phyloP scores from a whole-genome alignment of 768 basidiomycete species.

The Pholiota conissans region DNA sequence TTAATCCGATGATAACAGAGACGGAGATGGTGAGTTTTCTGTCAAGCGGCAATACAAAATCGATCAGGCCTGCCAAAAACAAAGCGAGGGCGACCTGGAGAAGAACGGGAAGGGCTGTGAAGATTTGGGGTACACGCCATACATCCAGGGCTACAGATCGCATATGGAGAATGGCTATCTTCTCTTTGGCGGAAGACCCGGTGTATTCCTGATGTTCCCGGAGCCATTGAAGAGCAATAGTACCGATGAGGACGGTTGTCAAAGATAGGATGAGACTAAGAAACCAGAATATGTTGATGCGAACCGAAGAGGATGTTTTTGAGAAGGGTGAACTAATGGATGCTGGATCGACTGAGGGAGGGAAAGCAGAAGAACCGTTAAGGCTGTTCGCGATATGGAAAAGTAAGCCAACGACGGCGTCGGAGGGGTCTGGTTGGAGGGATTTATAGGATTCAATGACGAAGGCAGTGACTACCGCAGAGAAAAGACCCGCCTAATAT shows the following conservation, averaged over 20 bases:
- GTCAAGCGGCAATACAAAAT: constrained; percentile 12
- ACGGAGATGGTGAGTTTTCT: constrained; percentile 11
- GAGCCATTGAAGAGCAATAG: constrained; percentile 10
- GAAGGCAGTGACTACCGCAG: constrained; percentile 1
- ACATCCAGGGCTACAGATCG: neutral
- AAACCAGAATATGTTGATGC: constrained; percentile 11
- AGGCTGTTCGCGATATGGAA: neutral
- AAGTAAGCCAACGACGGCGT: neutral
- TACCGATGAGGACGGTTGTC: constrained; percentile 8
- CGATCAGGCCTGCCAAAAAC: constrained; percentile 18
- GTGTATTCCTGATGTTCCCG: constrained; percentile 5
- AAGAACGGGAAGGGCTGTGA: constrained; percentile 1
- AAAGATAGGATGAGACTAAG: constrained; percentile 10
- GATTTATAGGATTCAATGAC: constrained; percentile 6
- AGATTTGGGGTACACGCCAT: constrained; percentile 7
- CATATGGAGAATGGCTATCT: neutral
- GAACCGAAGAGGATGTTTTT: neutral
- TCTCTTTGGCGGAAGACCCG: neutral
- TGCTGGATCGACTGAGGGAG: neutral
- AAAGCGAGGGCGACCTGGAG: constrained; percentile 13
- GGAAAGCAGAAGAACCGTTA: neutral
- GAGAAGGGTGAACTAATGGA: neutral
- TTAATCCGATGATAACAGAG: constrained; percentile 6
- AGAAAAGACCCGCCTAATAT: constrained; percentile 4
- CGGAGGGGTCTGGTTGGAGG: constrained; percentile 5